These are phyloP conservation scores for Vishniacozyma victoriae DNA, from an alignment of 768 basidiomycete species.

Conservation along the genomic window DNA sequence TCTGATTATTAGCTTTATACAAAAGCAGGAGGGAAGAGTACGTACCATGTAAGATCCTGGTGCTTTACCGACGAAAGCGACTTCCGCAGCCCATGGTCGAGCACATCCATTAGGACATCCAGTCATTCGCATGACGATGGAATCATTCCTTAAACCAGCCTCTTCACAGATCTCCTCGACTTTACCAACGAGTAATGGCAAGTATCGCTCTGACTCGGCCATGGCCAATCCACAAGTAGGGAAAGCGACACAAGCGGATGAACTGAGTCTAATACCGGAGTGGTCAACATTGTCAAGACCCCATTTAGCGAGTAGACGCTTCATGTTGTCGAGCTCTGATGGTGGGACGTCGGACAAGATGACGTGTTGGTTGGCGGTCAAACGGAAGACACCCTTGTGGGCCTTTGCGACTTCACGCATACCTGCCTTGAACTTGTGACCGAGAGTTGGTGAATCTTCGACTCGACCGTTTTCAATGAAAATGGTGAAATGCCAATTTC, in stretches of 20 bases:
- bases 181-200: constrained; percentile 84
- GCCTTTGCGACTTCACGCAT: constrained; percentile 86
- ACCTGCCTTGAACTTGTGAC: constrained; percentile 83
- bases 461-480: constrained; percentile 98
- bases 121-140: constrained; percentile 98
- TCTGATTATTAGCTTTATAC: constrained; percentile 43
- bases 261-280: constrained; percentile 73
- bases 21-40: not conserved
- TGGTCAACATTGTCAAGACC: constrained; percentile 81
- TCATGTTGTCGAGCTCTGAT: constrained; percentile 70
- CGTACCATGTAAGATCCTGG: constrained; percentile 67
- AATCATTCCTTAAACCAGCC: constrained; percentile 84
- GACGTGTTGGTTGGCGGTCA: constrained; percentile 93
- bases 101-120: constrained; percentile 70
- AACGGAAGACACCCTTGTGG: constrained; percentile 87
- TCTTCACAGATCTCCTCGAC: constrained; percentile 93
- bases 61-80: constrained; percentile 95
- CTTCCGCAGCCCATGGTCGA: constrained; percentile 86
- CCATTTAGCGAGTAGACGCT: constrained; percentile 70
- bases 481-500: constrained; percentile 81
- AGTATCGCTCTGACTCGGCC: constrained; percentile 79
- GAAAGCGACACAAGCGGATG: constrained; percentile 94
- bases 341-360: constrained; percentile 74
- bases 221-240: constrained; percentile 80
- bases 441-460: constrained; percentile 71